Percentiles rank a stretch among this genome's conserved stretches.
Evolutionary conservation across 495 filamentous ascomycete species (phyloP).

Genomic region (Haplographium delicatum): DNA sequence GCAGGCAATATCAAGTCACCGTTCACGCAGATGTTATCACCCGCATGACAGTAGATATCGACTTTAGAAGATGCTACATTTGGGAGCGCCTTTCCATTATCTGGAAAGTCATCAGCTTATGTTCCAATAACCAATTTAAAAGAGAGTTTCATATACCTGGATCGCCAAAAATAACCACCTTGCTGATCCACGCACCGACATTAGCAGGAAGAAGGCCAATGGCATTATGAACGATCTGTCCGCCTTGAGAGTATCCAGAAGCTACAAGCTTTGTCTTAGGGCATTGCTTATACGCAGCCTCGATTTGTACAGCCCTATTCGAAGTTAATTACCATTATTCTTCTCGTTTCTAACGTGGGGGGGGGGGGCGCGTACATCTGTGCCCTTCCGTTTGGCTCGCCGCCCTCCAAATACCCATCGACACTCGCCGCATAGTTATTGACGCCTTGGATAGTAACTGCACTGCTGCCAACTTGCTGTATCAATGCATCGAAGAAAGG

Average conservation of each 20-base stretch:
- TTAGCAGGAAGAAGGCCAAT: slow-evolving; percentile 30
- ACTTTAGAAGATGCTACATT: slow-evolving; percentile 40
- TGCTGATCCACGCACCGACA: slow-evolving; percentile 29
- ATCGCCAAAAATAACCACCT: slow-evolving; percentile 55
- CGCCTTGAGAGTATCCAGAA: slow-evolving; percentile 55
- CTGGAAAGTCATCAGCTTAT: neutral
- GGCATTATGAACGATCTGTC: slow-evolving; percentile 48
- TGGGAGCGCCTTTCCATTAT: slow-evolving; percentile 36
- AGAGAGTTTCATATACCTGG: slow-evolving; percentile 33
- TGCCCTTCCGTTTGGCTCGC: slow-evolving; percentile 37
- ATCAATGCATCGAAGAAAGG: slow-evolving; percentile 45
- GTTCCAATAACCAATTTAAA: neutral
- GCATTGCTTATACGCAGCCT: slow-evolving; percentile 43
- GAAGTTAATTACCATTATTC: neutral
- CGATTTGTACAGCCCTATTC: slow-evolving; percentile 43
- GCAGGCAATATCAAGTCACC: slow-evolving; percentile 41
- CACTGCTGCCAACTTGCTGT: slow-evolving; percentile 27
- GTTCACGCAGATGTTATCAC: slow-evolving; percentile 51
- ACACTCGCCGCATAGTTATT: slow-evolving; percentile 38
- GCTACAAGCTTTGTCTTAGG: slow-evolving; percentile 57
- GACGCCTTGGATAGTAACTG: slow-evolving; percentile 52
- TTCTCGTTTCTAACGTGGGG: neutral
- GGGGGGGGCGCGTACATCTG: slow-evolving; percentile 24
- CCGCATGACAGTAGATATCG: slow-evolving; percentile 45
- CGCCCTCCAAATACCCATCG: slow-evolving; percentile 40